These are phyloP conservation scores for Amphicarpaea edgeworthii DNA, from an alignment of 306 rosid species.

Conservation along the genomic window DNA sequence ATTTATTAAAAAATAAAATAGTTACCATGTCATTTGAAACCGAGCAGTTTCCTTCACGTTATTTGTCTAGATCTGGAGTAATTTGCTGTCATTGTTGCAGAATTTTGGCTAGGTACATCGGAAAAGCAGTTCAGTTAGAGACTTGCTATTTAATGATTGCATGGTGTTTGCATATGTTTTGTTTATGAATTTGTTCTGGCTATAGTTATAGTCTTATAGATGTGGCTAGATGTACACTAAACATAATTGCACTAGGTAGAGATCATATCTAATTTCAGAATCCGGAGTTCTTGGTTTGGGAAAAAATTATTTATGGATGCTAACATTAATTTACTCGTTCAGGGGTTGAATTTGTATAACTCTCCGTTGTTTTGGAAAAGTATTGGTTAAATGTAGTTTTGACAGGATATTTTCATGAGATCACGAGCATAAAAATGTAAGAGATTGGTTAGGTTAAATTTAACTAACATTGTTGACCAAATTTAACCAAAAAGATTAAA, in stretches of 20 bases:
- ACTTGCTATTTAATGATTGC: not conserved
- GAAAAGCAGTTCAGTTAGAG: not conserved
- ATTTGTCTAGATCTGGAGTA: not conserved
- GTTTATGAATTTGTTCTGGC: too few species aligned
- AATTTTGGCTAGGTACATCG: not conserved
- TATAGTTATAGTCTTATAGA: too few species aligned
- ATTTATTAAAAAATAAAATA: not conserved
- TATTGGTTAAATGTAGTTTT: too few species aligned
- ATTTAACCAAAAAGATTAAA: too few species aligned
- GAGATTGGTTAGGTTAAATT: too few species aligned
- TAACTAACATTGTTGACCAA: too few species aligned
- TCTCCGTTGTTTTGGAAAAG: too few species aligned
- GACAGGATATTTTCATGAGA: too few species aligned
- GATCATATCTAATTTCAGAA: not conserved
- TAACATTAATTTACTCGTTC: too few species aligned
- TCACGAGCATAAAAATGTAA: too few species aligned
- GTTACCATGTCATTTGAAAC: not conserved
- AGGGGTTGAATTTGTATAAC: too few species aligned
- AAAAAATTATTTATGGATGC: not conserved
- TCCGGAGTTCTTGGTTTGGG: not conserved
- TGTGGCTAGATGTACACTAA: not conserved
- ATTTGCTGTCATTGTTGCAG: not conserved
- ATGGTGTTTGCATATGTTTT: not conserved
- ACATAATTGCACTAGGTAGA: not conserved
- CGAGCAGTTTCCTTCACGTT: not conserved